These are phyloP conservation scores for Wickerhamomyces bisporus DNA, from an alignment of 805 yeast genomes.

Conservation along the genomic window DNA sequence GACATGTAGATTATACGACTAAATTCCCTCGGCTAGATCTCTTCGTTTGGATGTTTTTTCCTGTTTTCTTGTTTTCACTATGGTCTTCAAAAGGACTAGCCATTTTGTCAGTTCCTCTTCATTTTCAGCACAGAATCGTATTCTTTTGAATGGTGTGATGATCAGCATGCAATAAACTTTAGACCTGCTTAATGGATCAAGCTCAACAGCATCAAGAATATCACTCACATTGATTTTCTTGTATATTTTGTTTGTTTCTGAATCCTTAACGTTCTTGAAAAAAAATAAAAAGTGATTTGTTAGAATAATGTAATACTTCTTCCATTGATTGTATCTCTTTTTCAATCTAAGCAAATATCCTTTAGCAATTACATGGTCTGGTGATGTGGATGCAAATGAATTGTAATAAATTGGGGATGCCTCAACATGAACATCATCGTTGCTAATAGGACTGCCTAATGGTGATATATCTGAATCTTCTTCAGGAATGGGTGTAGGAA, in stretches of 20 bases:
- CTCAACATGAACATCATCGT: background rate
- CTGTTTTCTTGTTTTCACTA: slow-evolving; percentile 19
- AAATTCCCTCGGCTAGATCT: too few species aligned
- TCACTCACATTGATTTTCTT: slow-evolving; percentile 31
- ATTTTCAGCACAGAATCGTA: slow-evolving; percentile 37
- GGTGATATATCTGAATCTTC: too few species aligned
- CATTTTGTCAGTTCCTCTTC: slow-evolving; percentile 45
- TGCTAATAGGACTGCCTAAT: slow-evolving; percentile 1
- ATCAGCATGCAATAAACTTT: slow-evolving; percentile 42
- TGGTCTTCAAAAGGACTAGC: slow-evolving; percentile 42
- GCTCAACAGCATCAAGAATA: slow-evolving; percentile 43
- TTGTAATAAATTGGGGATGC: slow-evolving; percentile 8
- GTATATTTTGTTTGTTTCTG: slow-evolving; percentile 14
- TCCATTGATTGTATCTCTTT: slow-evolving; percentile 45
- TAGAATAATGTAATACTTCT: slow-evolving; percentile 35
- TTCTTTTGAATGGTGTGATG: slow-evolving; percentile 40
- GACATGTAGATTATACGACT: too few species aligned
- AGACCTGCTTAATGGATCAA: slow-evolving; percentile 40
- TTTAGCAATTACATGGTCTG: slow-evolving; percentile 34
- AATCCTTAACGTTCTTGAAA: slow-evolving; percentile 29
- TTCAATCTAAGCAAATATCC: slow-evolving; percentile 38
- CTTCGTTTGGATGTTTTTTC: too few species aligned
- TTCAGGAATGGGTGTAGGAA: slow-evolving; percentile 8
- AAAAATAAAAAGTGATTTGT: slow-evolving; percentile 37
- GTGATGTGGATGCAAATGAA: slow-evolving; percentile 17